Base-by-base conservation (phyloP, 768 basidiomycete species). In the Tremella mesenterica region DNA sequence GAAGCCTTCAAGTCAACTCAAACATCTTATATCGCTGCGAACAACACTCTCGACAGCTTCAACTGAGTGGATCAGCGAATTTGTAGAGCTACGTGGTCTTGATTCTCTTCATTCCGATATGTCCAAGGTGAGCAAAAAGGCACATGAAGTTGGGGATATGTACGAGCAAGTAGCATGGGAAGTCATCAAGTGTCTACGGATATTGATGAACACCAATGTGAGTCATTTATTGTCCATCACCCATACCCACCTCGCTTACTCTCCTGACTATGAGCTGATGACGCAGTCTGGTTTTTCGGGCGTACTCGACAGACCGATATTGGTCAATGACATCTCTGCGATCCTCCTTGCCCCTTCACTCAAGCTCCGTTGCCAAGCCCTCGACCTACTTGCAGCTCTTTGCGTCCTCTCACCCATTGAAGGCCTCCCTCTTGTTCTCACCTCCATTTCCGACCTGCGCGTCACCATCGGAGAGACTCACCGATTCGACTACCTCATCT, bases 41-140 rank as follows among this genome's bases (percentile, higher is more conserved):
- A 85, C 91, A 0, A 85, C 88, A 63, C 76, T 95, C 1, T 87
- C 89, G 2, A 91, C 89, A 0, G 86, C 85, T 0, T 83, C 82
- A 54, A 55, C 91, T 12, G 73, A 77, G 2, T 92, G 88, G 81
- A 82, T 90, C 46, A 78, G 83, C 59, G 81, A 83, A 30, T 93
- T 95, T 65, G 75, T 88, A n/a, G 75, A 77, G 1, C 63, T 71
- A 0, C 81, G 82, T 29, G 91, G 91, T 0, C 73, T 91, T 51
- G 80, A 81, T 48, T 78, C 75, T 2, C 72, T 96, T 14, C 49
- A 50, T 21, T 26, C 7, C 18, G 25, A 14, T 38, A 18, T 50
- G 49, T 13, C 31, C 12, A 34, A 38, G 14, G 20, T 50, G 7
- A 21, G 13, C 20, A 9, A 44, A 31, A 53, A 4, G 8, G n/a